A percentile compares a stretch with the other conserved stretches of the same genome.
Evolutionary conservation across 495 filamentous ascomycete genomes (phyloP).

Genomic region (Hypomontagnella monticulosa): DNA sequence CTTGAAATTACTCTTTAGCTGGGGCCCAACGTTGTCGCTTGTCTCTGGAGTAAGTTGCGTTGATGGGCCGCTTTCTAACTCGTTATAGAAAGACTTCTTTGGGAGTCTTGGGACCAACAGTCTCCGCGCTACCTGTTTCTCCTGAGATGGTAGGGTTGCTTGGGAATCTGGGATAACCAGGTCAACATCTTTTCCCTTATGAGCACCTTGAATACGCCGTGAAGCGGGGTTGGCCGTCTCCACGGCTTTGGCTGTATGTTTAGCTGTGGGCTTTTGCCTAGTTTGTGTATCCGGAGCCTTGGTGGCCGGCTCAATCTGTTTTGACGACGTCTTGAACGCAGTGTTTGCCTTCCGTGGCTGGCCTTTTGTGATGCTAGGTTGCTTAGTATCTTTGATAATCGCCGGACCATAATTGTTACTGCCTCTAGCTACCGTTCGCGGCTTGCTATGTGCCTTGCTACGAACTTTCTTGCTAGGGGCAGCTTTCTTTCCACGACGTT

Average conservation of each 20-base stretch:
- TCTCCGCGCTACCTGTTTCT: constrained; percentile 2
- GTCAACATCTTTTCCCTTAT: neutral
- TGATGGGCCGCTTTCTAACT: neutral
- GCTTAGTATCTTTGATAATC: constrained; percentile 2
- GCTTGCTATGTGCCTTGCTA: constrained; percentile 8
- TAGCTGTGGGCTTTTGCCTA: neutral
- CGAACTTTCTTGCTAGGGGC: constrained; percentile 1
- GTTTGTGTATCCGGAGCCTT: neutral
- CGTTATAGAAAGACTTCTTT: constrained; percentile 29
- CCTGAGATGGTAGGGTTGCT: neutral
- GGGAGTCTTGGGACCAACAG: constrained; percentile 5
- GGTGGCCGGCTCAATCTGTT: neutral
- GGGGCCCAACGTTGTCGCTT: neutral
- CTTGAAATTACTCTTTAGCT: neutral
- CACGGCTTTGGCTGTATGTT: neutral
- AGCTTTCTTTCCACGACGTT: constrained; percentile 19
- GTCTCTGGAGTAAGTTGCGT: neutral
- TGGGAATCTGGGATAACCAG: constrained; percentile 19
- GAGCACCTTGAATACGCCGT: neutral
- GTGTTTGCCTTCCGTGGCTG: neutral
- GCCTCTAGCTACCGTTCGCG: neutral
- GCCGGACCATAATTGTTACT: neutral
- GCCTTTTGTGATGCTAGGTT: constrained; percentile 2
- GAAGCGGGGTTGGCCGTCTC: neutral
- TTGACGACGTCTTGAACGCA: constrained; percentile 5